Evolutionary conservation across 1,139 yeast genomes (phyloP).

Genomic region (Hemisphaericaspora lyxosophila): DNA sequence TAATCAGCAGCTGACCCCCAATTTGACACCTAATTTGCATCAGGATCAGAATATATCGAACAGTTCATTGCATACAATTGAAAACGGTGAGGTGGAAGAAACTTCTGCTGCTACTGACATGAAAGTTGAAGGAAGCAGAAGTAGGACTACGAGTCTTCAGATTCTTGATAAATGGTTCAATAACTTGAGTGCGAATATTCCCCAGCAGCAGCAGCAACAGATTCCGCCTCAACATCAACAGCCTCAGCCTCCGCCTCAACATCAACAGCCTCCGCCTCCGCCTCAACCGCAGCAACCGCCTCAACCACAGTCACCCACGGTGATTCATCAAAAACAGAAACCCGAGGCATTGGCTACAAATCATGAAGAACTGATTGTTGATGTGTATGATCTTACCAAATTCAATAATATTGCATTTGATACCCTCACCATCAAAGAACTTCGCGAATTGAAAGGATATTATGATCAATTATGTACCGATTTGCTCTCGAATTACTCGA

Average conservation of each 20-base stretch:
- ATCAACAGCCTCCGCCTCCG: constrained; percentile 1
- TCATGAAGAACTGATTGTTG: constrained; percentile 12
- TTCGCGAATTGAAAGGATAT: constrained; percentile 31
- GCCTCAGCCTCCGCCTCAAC: constrained; percentile 3
- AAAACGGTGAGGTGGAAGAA: constrained; percentile 20
- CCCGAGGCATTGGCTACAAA: constrained; percentile 16
- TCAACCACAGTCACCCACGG: constrained; percentile 3
- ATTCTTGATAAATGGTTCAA: constrained; percentile 49
- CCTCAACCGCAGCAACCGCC: not conserved
- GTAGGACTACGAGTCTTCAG: constrained; percentile 42
- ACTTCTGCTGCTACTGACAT: constrained; percentile 7
- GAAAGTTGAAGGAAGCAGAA: constrained; percentile 30
- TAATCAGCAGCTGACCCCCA: constrained; percentile 12
- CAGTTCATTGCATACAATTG: constrained; percentile 35
- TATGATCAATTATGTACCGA: constrained; percentile 39
- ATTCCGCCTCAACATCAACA: constrained; percentile 1
- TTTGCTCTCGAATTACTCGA: constrained; percentile 4
- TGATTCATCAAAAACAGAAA: constrained; percentile 2
- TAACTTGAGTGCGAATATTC: constrained; percentile 21
- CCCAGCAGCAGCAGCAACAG: not conserved
- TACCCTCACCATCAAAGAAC: constrained; percentile 35
- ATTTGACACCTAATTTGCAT: constrained; percentile 10
- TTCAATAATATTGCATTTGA: constrained; percentile 39
- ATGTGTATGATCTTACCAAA: constrained; percentile 28
- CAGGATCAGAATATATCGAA: constrained; percentile 24